phyloP scores from a whole-genome alignment of 179 eudicot genomes.

The Amaranthus tricolor region DNA sequence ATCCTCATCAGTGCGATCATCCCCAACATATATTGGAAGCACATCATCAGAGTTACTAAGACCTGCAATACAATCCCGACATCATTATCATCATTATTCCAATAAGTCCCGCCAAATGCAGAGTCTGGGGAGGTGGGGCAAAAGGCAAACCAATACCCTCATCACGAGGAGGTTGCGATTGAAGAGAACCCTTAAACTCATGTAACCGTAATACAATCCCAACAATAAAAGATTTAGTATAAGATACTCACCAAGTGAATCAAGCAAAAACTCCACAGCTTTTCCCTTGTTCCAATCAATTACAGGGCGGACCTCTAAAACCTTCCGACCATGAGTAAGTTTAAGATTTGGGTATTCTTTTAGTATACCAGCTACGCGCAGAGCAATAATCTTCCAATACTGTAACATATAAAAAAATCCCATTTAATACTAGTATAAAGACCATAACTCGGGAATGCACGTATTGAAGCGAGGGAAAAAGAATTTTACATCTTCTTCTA shows the following conservation, averaged over 20 bases:
- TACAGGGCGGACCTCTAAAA: slow-evolving; percentile 89
- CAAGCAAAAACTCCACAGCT: slow-evolving; percentile 90
- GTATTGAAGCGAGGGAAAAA: neutral
- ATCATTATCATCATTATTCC: neutral
- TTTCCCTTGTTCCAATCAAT: slow-evolving; percentile 98
- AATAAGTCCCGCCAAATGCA: no score
- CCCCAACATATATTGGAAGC: slow-evolving; percentile 93
- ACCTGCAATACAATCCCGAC: slow-evolving; percentile 39
- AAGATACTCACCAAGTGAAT: slow-evolving; percentile 72
- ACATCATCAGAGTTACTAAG: slow-evolving; percentile 67
- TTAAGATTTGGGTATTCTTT: slow-evolving; percentile 68
- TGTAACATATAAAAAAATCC: slow-evolving; percentile 28
- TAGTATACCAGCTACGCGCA: slow-evolving; percentile 48
- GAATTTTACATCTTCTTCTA: slow-evolving; percentile 66
- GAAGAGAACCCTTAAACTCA: no score
- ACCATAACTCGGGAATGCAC: neutral
- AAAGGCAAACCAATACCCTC: no score
- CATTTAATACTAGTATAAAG: neutral
- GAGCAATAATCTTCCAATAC: slow-evolving; percentile 70
- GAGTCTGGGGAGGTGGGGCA: no score
- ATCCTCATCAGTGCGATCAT: slow-evolving; percentile 97
- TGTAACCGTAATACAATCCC: slow-evolving; percentile 31
- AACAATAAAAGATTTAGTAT: neutral
- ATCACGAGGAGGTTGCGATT: no score
- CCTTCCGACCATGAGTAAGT: slow-evolving; percentile 92